Evolutionary conservation across 2,329 filamentous ascomycete genomes (phyloP).

Genomic region (Beauveria pseudobassiana): DNA sequence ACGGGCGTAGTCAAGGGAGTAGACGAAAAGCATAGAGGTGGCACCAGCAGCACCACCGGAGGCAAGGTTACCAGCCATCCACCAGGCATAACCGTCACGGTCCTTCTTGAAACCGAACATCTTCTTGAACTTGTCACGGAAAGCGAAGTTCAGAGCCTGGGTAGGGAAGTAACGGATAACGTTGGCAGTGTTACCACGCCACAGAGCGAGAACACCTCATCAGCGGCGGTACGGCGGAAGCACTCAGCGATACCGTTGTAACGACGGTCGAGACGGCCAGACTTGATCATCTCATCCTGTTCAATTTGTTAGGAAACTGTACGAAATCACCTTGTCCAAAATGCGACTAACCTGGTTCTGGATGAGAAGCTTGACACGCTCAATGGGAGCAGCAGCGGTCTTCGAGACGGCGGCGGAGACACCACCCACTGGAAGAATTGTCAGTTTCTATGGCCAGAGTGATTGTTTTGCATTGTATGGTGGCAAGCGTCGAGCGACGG

Average conservation of each 20-base stretch:
- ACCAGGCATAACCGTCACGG: conserved; percentile 93
- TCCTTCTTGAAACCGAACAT: conserved; percentile 99
- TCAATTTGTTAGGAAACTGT: conserved; percentile 23
- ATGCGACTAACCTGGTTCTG: conserved; percentile 88
- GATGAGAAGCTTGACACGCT: conserved; percentile 99
- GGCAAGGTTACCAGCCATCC: conserved; percentile 99
- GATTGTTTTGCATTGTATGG: neutral
- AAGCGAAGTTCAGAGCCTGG: conserved; percentile 99
- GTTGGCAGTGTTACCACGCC: conserved; percentile 99
- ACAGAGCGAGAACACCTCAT: conserved; percentile 91
- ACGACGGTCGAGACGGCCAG: conserved; percentile 95
- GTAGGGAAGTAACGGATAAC: conserved; percentile 99
- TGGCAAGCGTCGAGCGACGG: neutral
- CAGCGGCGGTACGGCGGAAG: conserved; percentile 83
- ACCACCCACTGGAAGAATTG: conserved; percentile 77
- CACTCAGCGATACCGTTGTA: conserved; percentile 92
- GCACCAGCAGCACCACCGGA: conserved; percentile 99
- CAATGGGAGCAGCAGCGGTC: conserved; percentile 98
- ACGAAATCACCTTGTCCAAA: neutral
- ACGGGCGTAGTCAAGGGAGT: conserved; percentile 99
- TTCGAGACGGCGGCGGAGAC: conserved; percentile 99
- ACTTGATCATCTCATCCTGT: conserved; percentile 99
- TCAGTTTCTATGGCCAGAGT: conserved; percentile 15
- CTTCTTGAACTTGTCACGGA: conserved; percentile 99
- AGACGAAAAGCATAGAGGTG: conserved; percentile 99